Conservation (phyloP, 2,329 filamentous ascomycete species). For the Colletotrichum scovillei region DNA sequence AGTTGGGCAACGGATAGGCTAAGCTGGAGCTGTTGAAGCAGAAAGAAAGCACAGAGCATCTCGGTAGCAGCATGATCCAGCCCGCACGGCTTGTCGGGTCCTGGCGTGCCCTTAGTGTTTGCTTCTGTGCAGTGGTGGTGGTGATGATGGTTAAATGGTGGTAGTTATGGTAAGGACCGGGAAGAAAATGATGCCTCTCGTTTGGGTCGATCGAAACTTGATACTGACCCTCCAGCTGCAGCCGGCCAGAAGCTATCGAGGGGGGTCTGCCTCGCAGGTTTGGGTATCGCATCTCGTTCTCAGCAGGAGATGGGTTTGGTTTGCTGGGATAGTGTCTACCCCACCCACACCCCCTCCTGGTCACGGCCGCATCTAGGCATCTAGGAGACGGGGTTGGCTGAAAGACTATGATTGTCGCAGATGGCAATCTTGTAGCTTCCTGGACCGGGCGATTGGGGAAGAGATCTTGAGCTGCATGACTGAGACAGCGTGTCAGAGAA, state of each 20-base stretch:
- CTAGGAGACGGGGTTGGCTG: conserved; percentile 6
- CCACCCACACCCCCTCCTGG: neutral
- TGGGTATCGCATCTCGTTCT: neutral
- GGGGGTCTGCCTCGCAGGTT: neutral
- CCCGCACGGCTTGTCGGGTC: neutral
- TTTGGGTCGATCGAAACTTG: neutral
- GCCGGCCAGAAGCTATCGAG: neutral
- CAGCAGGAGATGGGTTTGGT: neutral
- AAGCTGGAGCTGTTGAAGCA: neutral
- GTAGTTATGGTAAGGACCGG: neutral
- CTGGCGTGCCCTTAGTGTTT: neutral
- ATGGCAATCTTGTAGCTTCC: conserved; percentile 13
- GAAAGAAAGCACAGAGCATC: neutral
- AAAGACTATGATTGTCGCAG: conserved; percentile 5
- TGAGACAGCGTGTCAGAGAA: conserved; percentile 35
- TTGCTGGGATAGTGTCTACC: neutral
- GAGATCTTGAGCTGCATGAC: conserved; percentile 28
- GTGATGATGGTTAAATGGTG: neutral
- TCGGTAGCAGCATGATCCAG: neutral
- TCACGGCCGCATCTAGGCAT: neutral
- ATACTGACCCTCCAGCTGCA: neutral
- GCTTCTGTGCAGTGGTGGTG: neutral
- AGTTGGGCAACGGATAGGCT: neutral
- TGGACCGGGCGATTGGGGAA: neutral
- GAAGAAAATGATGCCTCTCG: neutral